Base-by-base conservation (phyloP, 2,329 filamentous ascomycete genomes). In the Westerdykella ornata region DNA sequence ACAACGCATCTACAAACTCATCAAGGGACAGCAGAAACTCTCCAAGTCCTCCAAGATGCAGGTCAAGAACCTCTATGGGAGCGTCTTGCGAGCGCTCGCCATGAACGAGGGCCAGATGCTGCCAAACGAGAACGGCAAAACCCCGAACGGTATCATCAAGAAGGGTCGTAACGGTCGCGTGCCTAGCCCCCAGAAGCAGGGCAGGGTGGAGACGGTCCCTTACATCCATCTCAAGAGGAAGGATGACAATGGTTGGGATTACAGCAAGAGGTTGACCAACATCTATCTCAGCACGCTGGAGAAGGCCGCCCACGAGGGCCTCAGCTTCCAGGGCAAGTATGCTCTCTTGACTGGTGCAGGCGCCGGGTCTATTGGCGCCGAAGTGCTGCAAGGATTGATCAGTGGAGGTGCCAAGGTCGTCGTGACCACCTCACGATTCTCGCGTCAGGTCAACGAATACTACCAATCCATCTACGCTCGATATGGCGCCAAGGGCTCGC, bases 91-190 rank as follows among this genome's bases (percentile, higher is more conserved):
- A 52, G 94, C 92, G 14, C 74, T 98, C 29, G 85, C 85, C 45
- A 98, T 98, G 92, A 98, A 95, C 60, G 90, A 98, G 70, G 89
- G 84, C 63, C 90, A 97, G 65, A 97, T 98, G 59, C 84, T 98
- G 51, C 86, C 89, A 29, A 85, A 85, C 63, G 88, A 95, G 61
- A 85, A 82, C 52, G 80, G 81, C 59, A 88, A 85, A 68, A 61
- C 68, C 63, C 65, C 67, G 39, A 76, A 75, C 52, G 77, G 73
- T 45, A 71, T 76, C 49, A 58, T 68, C 41, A 81, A 77, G 65
- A 81, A 79, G 63, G 68, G 70, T 20, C 72, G 72, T 48, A 76
- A 72, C 49, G 71, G 72, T 43, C 71, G 70, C 39, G 61, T 72
- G 44, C 76, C 75, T 44, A 71, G 71, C 36, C 68, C 68, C 33